These are phyloP conservation scores for Tetrapisispora phaffii DNA, from an alignment of 805 yeast genomes.

Conservation along the genomic window DNA sequence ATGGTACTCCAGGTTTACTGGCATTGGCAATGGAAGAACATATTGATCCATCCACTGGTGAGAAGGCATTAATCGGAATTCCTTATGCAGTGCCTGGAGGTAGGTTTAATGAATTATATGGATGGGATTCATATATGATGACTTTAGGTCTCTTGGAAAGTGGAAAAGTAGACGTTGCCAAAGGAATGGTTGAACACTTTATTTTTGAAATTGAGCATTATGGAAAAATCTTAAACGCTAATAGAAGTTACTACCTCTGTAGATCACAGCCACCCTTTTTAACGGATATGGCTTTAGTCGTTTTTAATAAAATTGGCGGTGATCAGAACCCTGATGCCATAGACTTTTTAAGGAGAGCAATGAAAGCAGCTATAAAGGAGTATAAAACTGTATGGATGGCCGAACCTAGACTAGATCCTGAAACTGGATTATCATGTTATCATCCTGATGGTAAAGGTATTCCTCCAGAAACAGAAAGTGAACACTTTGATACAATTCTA, in stretches of 20 bases:
- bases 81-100: conserved; percentile 98
- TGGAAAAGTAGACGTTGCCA: conserved; percentile 56
- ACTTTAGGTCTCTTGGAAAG: conserved; percentile 70
- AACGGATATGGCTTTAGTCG: conserved; percentile 78
- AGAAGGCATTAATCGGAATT: conserved; percentile 45
- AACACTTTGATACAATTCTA: conserved; percentile 71
- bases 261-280: conserved; percentile 95
- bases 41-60: conserved; percentile 42
- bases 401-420: conserved; percentile 60
- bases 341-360: conserved; percentile 55
- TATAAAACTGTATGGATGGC: conserved; percentile 73
- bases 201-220: conserved; percentile 82
- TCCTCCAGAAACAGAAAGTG: conserved; percentile 92
- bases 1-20: conserved; percentile 74
- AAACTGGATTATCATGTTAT: conserved; percentile 76
- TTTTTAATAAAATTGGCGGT: conserved; percentile 50
- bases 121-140: conserved; percentile 97
- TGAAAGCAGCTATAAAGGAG: conserved; percentile 75
- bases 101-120: conserved; percentile 89
- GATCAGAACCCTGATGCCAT: conserved; percentile 39
- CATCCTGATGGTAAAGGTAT: conserved; percentile 88
- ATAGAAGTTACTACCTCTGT: conserved; percentile 79
- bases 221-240: conserved; percentile 90
- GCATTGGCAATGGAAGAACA: conserved; percentile 62
- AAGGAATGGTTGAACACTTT: conserved; percentile 87